Evolutionary conservation across 129 eudicot genomes (phyloP).

Genomic region (Flaveria linearis): DNA sequence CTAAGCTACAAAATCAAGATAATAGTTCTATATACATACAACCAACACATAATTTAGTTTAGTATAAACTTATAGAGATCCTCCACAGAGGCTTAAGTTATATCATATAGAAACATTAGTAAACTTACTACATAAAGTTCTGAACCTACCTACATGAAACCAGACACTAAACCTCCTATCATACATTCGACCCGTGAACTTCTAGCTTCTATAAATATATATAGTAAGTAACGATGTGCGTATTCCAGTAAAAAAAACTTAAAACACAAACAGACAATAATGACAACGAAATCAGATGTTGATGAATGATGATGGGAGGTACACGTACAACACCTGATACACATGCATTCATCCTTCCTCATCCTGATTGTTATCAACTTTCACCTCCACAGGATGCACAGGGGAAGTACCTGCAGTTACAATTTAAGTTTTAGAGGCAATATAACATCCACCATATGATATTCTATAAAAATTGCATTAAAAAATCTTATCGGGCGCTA

Average conservation of each 20-base stretch:
- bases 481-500: too few relatives aligned
- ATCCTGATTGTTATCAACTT: too few relatives aligned
- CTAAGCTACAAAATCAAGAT: not conserved
- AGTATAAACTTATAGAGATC: not conserved
- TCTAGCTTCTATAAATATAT: slow-evolving; percentile 21
- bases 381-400: too few relatives aligned
- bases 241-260: not conserved
- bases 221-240: slow-evolving; percentile 20
- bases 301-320: not conserved
- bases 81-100: not conserved
- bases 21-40: not conserved
- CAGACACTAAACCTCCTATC: not conserved
- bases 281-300: not conserved
- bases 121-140: not conserved
- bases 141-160: not conserved
- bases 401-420: too few relatives aligned
- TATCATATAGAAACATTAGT: slow-evolving; percentile 1
- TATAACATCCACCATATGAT: too few relatives aligned
- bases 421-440: too few relatives aligned
- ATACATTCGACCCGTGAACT: not conserved
- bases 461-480: too few relatives aligned
- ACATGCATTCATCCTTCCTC: too few relatives aligned
- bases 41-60: not conserved
- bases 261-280: not conserved
- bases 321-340: slow-evolving; percentile 27